phyloP scores from a whole-genome alignment of 116 monocot genomes.

The Thalassia testudinum region DNA sequence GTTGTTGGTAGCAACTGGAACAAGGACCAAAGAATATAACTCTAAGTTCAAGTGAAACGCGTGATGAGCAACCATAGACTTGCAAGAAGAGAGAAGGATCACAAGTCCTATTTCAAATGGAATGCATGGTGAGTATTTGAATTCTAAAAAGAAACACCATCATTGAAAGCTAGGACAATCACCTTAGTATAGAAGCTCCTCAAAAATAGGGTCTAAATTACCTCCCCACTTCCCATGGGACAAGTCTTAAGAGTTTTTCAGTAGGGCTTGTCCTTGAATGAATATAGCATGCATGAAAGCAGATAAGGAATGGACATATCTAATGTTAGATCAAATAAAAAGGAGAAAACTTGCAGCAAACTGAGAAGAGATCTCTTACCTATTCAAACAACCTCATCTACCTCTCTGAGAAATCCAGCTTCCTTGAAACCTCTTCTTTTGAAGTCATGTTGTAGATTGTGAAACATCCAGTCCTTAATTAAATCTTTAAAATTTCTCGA shows the following conservation, averaged over 20 bases:
- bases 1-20: no score
- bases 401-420: constrained; percentile 80
- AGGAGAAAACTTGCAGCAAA: no score
- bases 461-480: no score
- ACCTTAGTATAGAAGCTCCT: constrained; percentile 65
- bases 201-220: constrained; percentile 66
- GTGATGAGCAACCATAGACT: no score
- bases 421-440: constrained; percentile 98
- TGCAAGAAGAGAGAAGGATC: no score
- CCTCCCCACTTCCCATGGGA: constrained; percentile 78
- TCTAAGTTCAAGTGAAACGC: no score
- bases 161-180: not conserved
- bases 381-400: constrained; percentile 56
- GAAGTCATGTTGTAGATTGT: constrained; percentile 45
- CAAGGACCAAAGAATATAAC: no score
- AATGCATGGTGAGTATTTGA: no score
- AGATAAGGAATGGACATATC: no score
- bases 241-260: constrained; percentile 78
- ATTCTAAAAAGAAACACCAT: no score
- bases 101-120: no score
- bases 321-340: not conserved
- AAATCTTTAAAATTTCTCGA: no score
- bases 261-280: constrained; percentile 71
- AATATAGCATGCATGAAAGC: not conserved
- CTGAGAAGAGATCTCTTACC: constrained; percentile 17